Base-by-base conservation (phyloP, 2,329 filamentous ascomycete genomes). In the Aspergillus flavus region DNA sequence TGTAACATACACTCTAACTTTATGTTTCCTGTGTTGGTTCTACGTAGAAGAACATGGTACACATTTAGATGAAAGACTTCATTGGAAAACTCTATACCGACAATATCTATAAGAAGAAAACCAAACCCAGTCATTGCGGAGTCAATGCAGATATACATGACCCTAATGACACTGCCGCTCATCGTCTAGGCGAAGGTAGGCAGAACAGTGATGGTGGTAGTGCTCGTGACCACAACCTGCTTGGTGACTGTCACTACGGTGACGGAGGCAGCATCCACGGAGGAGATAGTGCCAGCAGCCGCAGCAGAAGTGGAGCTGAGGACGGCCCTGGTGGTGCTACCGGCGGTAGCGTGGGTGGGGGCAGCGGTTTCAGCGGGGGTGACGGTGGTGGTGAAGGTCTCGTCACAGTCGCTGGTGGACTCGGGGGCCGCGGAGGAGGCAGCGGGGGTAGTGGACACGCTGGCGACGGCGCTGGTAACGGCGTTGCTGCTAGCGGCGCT, bases 171-270 rank as follows among this genome's bases (percentile, higher is more conserved):
- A 10, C n/a, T 9, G 12, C 52, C 14, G 12, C 50, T 54, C 45
- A n/a, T 26, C 39, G 11, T 23, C 61, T 61, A 60, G 36, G 36
- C 21, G 52, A 57, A 58, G 30, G 56, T 62, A n/a, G 61, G 61
- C 61, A 57, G 56, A 12, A 61, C 58, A 32, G 62, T 64, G 21
- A 64, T 43, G 41, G 58, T 61, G 1, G 54, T 53, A n/a, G 62
- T 64, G 41, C 54, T 58, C 21, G 62, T 64, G 26, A 59, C 59
- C 23, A 64, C 62, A 6, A 64, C 54, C 16, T 54, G 16, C 23
- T 58, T 48, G 5, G 62, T 64, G 4, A 59, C 61, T 4, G 62
- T 64, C 32, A 53, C 46, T n/a, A 53, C 48, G 16, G 48, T 55
- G 50, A 53, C 39, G 19, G 36, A 48, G 46, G 43, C 48, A 7